Base-by-base conservation (phyloP, 345 rosid species). In the Bruguiera gymnorhiza region DNA sequence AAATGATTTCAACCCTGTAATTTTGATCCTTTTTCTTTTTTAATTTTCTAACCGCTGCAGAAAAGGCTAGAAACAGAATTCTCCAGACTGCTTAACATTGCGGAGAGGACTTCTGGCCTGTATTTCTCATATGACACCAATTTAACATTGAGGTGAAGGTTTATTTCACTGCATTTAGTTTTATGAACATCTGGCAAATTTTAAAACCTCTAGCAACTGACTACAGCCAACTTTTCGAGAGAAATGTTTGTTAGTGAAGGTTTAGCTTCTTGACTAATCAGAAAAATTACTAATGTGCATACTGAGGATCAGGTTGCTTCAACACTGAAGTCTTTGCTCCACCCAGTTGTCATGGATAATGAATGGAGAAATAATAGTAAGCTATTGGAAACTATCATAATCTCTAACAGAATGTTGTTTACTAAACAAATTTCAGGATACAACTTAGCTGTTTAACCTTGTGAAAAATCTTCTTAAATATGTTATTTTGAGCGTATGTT, bases 111-210 rank as follows among this genome's bases (percentile, higher is more conserved):
- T 66, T 61, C 76, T 57, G 99, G 98, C 78, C 89, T 95, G 61
- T 89, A 75, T 78, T 92, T 92, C 84, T 92, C 99, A 27, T 95
- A 95, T 72, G 90, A 92, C 63, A 77, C 86, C 73, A 95, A 95
- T 80, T 78, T 95, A 79, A 95, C 98, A 6, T 80, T 95, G 69
- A 92, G 99, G 99, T 95, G 67, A 72, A 23, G 3, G 21, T 34
- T 19, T 10, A 21, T 36, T 62, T 39, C 30, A 3, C 15, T 3
- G 64, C 48, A 18, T 24, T 63, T 34, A 13, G 16, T 6, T 21
- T 24, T 10, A 56, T 56, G 60, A 24, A 43, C 19, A 13, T 13
- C 18, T 13, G 18, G 18, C 5, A 39, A 39, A 10, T 10, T 10
- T 39, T 39, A 13, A 43, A 43, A 13, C 18, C 18, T 43, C 18